phyloP scores from a whole-genome alignment of 2,329 filamentous ascomycete genomes.

The Sporothrix schenckii region DNA sequence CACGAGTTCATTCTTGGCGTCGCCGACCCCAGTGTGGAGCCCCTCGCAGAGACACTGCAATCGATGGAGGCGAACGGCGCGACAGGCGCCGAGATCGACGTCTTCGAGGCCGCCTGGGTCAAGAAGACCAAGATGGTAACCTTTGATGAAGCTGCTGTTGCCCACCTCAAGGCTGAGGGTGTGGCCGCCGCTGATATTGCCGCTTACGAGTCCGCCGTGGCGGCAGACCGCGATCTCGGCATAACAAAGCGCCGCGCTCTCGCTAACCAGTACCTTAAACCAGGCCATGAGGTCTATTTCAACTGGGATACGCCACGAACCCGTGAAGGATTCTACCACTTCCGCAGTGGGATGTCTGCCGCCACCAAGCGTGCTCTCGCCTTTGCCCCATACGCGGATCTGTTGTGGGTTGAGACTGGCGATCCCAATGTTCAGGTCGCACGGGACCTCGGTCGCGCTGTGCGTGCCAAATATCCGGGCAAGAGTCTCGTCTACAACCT shows the following conservation, averaged over 20 bases:
- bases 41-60: slow-evolving; percentile 75
- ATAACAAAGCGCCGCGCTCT: slow-evolving; percentile 75
- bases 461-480: slow-evolving; percentile 68
- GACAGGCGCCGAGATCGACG: slow-evolving; percentile 76
- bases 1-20: slow-evolving; percentile 83
- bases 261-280: slow-evolving; percentile 66
- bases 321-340: slow-evolving; percentile 92
- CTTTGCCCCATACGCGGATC: slow-evolving; percentile 89
- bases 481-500: slow-evolving; percentile 98
- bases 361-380: slow-evolving; percentile 92
- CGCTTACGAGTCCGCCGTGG: slow-evolving; percentile 65
- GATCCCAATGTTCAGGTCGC: slow-evolving; percentile 82
- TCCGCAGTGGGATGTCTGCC: slow-evolving; percentile 77
- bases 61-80: slow-evolving; percentile 84
- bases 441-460: slow-evolving; percentile 71
- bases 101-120: slow-evolving; percentile 85
- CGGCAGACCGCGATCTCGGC: slow-evolving; percentile 71
- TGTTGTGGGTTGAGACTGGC: slow-evolving; percentile 96
- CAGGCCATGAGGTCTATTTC: slow-evolving; percentile 67
- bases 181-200: slow-evolving; percentile 66
- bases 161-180: slow-evolving; percentile 70
- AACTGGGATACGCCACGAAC: slow-evolving; percentile 91
- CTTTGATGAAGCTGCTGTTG: slow-evolving; percentile 86
- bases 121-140: slow-evolving; percentile 82
- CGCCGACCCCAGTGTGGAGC: slow-evolving; percentile 47